These are phyloP conservation scores for Vickermania spadyakhi DNA, from an alignment of 208 protist species.

Conservation along the genomic window DNA sequence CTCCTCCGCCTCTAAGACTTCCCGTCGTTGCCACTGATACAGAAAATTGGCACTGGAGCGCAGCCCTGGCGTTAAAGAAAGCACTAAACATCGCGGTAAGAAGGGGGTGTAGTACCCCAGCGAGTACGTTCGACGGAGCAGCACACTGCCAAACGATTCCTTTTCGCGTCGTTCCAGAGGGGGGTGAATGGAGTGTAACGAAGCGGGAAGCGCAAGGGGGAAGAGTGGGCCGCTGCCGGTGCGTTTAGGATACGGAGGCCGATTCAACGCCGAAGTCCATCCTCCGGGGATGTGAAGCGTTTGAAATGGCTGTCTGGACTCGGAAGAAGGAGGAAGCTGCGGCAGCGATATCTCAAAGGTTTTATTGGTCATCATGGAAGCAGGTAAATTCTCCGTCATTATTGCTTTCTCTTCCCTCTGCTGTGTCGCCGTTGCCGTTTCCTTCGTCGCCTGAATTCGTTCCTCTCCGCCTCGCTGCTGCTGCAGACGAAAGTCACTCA, in stretches of 20 bases:
- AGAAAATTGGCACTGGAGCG: constrained; percentile 60
- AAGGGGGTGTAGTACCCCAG: constrained; percentile 47
- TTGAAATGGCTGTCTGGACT: neutral
- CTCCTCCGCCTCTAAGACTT: neutral
- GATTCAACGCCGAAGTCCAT: neutral
- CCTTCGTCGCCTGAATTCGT: no score
- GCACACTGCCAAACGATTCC: constrained; percentile 61
- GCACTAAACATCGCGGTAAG: constrained; percentile 45
- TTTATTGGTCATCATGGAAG: no score
- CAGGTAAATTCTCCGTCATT: no score
- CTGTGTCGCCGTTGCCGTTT: no score
- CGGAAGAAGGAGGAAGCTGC: no score
- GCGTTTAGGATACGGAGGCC: neutral
- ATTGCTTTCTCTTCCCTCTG: no score
- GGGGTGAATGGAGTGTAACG: constrained; percentile 8
- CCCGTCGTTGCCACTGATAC: constrained; percentile 7
- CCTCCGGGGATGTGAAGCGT: neutral
- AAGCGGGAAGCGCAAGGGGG: neutral
- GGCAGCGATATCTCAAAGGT: no score
- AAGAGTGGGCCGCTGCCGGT: neutral
- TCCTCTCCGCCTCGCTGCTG: no score
- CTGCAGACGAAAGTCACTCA: no score
- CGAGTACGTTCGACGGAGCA: constrained; percentile 47
- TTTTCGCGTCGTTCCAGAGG: constrained; percentile 57
- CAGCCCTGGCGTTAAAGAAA: constrained; percentile 68